Evolutionary conservation across 495 filamentous ascomycete species (phyloP).

Genomic region (Penicillium pancosmium): DNA sequence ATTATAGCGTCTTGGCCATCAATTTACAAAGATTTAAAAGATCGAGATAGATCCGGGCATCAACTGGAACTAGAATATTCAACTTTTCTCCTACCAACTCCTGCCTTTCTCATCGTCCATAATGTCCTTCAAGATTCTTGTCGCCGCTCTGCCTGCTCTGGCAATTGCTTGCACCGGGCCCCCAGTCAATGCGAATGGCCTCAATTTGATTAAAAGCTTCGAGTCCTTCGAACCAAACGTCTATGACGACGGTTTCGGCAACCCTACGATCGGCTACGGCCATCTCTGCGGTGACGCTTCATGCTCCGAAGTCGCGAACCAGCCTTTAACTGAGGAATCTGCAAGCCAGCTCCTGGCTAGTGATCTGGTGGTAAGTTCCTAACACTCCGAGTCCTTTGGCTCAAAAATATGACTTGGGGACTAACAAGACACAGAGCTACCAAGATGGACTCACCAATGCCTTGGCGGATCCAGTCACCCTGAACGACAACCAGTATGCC

Average conservation of each 20-base stretch:
- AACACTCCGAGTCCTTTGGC: not conserved
- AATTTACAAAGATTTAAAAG: not conserved
- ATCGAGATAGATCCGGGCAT: not conserved
- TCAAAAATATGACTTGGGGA: not conserved
- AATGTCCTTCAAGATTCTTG: slow-evolving; percentile 17
- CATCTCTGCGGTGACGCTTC: slow-evolving; percentile 46
- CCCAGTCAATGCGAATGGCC: slow-evolving; percentile 37
- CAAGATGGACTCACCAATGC: slow-evolving; percentile 25
- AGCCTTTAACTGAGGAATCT: slow-evolving; percentile 44
- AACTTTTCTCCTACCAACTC: no score
- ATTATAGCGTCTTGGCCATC: not conserved
- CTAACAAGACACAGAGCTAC: slow-evolving; percentile 18
- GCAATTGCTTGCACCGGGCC: slow-evolving; percentile 33
- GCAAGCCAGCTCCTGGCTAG: slow-evolving; percentile 42
- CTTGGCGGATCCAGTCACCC: slow-evolving; percentile 23
- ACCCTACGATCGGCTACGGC: slow-evolving; percentile 55
- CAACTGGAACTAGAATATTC: no score
- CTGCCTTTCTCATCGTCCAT: not conserved
- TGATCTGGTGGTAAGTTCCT: slow-evolving; percentile 39
- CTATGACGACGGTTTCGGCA: slow-evolving; percentile 45
- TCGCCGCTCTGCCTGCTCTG: slow-evolving; percentile 17
- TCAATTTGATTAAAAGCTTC: slow-evolving; percentile 43
- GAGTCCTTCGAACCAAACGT: slow-evolving; percentile 37
- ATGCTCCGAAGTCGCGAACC: slow-evolving; percentile 48
- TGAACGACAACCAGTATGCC: slow-evolving; percentile 31